Conservation (phyloP, 176 grass and related monocot species). For the Areca catechu region DNA sequence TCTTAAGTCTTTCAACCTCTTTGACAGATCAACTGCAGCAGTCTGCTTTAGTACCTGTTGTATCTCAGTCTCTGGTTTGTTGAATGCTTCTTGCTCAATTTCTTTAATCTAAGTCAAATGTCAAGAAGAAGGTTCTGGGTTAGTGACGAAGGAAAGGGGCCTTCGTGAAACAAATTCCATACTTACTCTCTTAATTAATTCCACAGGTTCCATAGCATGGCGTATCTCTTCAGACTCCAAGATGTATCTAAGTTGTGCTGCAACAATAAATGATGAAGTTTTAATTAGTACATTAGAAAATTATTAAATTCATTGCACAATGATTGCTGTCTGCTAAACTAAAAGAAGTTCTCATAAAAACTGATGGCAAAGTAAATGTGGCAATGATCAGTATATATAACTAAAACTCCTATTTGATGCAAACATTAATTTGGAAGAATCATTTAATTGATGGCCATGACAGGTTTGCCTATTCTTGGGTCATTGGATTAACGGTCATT, state of each 20-base stretch:
- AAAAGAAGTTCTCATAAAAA: constrained; percentile 1
- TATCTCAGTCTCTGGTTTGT: constrained; percentile 34
- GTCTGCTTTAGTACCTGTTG: constrained; percentile 64
- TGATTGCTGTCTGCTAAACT: not conserved
- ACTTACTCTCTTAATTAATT: constrained; percentile 87
- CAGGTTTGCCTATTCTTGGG: no score
- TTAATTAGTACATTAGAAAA: not conserved
- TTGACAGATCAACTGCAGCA: constrained; percentile 81
- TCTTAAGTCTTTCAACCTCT: constrained; percentile 62
- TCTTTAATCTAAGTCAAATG: constrained; percentile 61
- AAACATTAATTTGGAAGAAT: no score
- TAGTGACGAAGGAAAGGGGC: no score
- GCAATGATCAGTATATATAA: no score
- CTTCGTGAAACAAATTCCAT: no score
- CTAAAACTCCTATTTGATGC: no score
- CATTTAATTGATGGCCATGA: no score
- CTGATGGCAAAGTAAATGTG: no score
- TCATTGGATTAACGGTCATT: no score
- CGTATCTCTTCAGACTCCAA: constrained; percentile 81
- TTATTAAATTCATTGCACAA: not conserved
- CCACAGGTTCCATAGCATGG: constrained; percentile 64
- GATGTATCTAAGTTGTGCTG: constrained; percentile 66
- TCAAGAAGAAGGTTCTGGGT: not conserved
- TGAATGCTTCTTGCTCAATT: constrained; percentile 70
- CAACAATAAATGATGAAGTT: constrained; percentile 15